Conservation (phyloP, 306 rosid species). For the Sindora glabra region DNA sequence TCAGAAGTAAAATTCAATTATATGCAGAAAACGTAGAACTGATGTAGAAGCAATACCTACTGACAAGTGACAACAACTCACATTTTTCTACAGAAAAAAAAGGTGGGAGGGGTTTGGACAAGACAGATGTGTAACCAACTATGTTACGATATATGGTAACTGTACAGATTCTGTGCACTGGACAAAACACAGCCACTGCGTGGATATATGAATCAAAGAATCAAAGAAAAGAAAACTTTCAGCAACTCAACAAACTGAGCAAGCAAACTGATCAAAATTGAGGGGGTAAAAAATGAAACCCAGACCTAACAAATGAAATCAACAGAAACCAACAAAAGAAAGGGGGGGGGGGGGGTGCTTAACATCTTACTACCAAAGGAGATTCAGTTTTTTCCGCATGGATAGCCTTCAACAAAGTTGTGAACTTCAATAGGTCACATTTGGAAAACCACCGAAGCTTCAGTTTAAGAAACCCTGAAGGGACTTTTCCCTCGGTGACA, state of each 20-base stretch:
- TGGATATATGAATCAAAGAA: conserved; percentile 48
- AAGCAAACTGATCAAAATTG: too few relatives aligned
- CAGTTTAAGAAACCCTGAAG: too few relatives aligned
- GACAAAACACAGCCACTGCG: conserved; percentile 22
- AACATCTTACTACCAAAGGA: conserved; percentile 53
- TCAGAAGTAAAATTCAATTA: too few relatives aligned
- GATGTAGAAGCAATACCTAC: not conserved
- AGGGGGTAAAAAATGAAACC: too few relatives aligned
- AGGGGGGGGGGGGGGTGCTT: conserved; percentile 17
- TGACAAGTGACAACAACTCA: not conserved
- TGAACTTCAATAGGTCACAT: conserved; percentile 48
- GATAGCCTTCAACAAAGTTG: conserved; percentile 73
- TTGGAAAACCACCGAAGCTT: too few relatives aligned
- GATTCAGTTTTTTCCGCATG: conserved; percentile 37
- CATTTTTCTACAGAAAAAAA: not conserved
- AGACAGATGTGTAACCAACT: not conserved
- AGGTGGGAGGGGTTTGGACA: too few relatives aligned
- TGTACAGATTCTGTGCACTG: conserved; percentile 51
- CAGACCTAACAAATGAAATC: conserved; percentile 59
- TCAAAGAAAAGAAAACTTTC: conserved; percentile 17
- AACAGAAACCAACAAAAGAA: conserved; percentile 38
- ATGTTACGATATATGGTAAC: not conserved
- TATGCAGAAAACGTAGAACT: not conserved
- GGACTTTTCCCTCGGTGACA: conserved; percentile 18
- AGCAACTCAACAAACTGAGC: conserved; percentile 23